Percentiles rank a stretch among this genome's conserved stretches.
These are phyloP conservation scores for Sordariomycetes sp. DNA, from an alignment of 2,329 filamentous ascomycete species.

Conservation along the genomic window DNA sequence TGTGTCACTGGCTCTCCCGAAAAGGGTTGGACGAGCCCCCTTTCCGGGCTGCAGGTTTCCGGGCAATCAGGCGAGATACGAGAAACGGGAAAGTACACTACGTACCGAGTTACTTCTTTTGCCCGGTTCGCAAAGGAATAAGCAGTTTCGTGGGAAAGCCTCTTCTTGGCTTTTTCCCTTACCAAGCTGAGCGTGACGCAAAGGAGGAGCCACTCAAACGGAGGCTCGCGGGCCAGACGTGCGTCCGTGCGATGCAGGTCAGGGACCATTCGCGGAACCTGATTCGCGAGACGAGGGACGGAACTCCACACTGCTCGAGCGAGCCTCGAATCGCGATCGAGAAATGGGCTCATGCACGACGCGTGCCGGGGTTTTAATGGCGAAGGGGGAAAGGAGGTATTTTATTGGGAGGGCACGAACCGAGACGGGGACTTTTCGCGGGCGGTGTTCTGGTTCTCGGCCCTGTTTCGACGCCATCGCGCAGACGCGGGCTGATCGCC, in stretches of 20 bases:
- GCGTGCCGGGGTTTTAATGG: conserved; percentile 3
- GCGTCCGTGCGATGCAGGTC: neutral
- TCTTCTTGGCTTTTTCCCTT: too few species aligned
- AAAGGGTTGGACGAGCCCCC: neutral
- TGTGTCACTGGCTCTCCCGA: too few species aligned
- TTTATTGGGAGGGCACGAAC: neutral
- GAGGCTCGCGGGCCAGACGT: neutral
- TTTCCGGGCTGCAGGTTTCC: neutral
- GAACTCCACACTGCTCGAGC: neutral
- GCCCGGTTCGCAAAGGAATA: too few species aligned
- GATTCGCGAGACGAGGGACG: neutral
- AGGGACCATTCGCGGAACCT: neutral
- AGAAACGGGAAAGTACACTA: too few species aligned
- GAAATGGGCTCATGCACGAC: neutral
- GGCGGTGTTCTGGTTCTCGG: too few species aligned
- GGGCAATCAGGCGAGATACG: neutral
- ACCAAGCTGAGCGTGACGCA: too few species aligned
- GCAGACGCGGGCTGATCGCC: too few species aligned
- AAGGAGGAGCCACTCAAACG: too few species aligned
- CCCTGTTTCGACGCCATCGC: too few species aligned
- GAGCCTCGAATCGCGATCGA: neutral
- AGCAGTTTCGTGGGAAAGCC: too few species aligned
- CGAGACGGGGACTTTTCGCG: neutral
- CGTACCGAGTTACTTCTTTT: too few species aligned
- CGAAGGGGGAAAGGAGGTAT: neutral